These are phyloP conservation scores for Pseudocercospora vitis DNA, from an alignment of 2,329 filamentous ascomycete genomes.

Conservation along the genomic window DNA sequence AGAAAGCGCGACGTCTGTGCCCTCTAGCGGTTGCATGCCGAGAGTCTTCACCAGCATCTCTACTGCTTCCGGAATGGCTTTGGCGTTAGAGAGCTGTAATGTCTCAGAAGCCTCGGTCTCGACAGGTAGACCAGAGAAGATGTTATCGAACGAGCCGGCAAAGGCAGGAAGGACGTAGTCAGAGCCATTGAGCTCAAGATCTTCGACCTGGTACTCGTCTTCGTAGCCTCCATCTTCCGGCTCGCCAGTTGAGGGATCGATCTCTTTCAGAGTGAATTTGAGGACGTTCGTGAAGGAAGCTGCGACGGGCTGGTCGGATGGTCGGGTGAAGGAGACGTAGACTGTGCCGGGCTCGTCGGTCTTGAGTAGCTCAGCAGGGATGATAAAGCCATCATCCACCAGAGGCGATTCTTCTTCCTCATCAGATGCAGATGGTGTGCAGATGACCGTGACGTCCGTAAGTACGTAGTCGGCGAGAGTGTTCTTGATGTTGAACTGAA, in stretches of 20 bases:
- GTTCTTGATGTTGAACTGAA: conserved; percentile 98
- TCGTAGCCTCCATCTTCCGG: conserved; percentile 92
- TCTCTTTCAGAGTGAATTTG: conserved; percentile 97
- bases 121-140: conserved; percentile 77
- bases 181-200: conserved; percentile 84
- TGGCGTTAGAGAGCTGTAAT: conserved; percentile 79
- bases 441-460: conserved; percentile 82
- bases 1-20: conserved; percentile 85
- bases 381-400: conserved; percentile 81
- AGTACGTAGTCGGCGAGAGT: conserved; percentile 87
- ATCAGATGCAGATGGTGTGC: conserved; percentile 77
- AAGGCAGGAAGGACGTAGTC: conserved; percentile 95
- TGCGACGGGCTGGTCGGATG: conserved; percentile 71
- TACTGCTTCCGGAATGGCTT: conserved; percentile 94
- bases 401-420: conserved; percentile 79
- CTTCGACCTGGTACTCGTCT: conserved; percentile 95
- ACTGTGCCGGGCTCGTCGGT: conserved; percentile 89
- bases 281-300: conserved; percentile 87
- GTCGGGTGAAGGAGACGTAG: conserved; percentile 91
- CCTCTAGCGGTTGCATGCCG: conserved; percentile 89
- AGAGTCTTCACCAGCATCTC: conserved; percentile 84
- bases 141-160: conserved; percentile 89
- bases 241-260: conserved; percentile 90
- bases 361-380: conserved; percentile 77
- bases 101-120: conserved; percentile 90